Evolutionary conservation across 2,329 filamentous ascomycete genomes (phyloP).

Genomic region (Shiraia bambusicola): DNA sequence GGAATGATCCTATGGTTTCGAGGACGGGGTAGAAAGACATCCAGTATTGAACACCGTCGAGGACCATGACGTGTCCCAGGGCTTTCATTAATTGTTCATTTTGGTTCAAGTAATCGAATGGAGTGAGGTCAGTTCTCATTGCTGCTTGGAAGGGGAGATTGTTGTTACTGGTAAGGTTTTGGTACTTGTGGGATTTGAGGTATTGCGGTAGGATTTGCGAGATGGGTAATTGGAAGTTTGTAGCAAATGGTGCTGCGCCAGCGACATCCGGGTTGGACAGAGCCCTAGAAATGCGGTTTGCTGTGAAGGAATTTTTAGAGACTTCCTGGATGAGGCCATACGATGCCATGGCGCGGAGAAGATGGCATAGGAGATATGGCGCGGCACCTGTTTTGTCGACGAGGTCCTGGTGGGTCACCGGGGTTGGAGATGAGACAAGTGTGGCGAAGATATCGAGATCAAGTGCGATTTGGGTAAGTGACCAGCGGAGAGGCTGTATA

Average conservation of each 20-base stretch:
- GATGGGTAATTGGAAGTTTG: conserved; percentile 22
- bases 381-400: conserved; percentile 25
- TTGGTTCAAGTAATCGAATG: conserved; percentile 34
- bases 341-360: conserved; percentile 39
- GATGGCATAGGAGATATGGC: conserved; percentile 30
- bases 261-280: conserved; percentile 30
- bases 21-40: conserved; percentile 21
- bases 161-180: conserved; percentile 24
- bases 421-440: conserved; percentile 10
- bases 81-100: conserved; percentile 29
- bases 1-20: conserved; percentile 15
- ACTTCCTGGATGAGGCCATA: conserved; percentile 35
- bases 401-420: conserved; percentile 19
- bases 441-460: conserved; percentile 23
- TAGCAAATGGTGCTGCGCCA: conserved; percentile 28
- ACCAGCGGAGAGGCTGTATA: conserved; percentile 19
- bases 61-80: conserved; percentile 31
- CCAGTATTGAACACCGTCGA: conserved; percentile 25
- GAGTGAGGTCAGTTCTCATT: conserved; percentile 24
- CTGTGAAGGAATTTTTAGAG: conserved; percentile 26
- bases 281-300: conserved; percentile 31
- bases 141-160: conserved; percentile 32
- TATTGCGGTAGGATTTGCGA: conserved; percentile 33
- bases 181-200: conserved; percentile 30
- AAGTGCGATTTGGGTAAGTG: conserved; percentile 24